A percentile compares a stretch with the other conserved stretches of the same genome.
Conservation (phyloP, 1,284 basidiomycete genomes). For the Melampsora medusae region DNA sequence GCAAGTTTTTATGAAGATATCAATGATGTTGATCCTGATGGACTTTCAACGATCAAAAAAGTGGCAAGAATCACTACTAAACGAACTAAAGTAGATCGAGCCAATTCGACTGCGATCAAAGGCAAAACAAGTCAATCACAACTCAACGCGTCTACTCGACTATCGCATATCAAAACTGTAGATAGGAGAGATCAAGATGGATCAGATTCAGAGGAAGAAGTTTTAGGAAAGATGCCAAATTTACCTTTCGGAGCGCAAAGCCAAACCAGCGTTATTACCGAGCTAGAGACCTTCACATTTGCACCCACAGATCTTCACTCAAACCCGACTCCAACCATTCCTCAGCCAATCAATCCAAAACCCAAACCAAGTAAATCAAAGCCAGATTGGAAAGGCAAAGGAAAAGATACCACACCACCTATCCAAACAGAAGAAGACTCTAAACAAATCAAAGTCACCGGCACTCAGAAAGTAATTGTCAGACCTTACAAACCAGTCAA, state of each 20-base stretch:
- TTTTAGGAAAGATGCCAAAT: slow-evolving; percentile 11
- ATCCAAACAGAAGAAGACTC: not conserved
- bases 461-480: slow-evolving; percentile 34
- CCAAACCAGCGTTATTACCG: slow-evolving; percentile 28
- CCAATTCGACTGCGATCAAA: not conserved
- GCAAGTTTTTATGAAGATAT: slow-evolving; percentile 38
- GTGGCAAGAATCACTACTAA: not conserved
- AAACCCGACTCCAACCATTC: not conserved
- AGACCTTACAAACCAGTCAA: slow-evolving; percentile 37
- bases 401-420: not conserved
- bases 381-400: slow-evolving; percentile 17
- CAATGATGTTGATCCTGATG: slow-evolving; percentile 1
- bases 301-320: not conserved
- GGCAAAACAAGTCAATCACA: not conserved
- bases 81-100: not conserved
- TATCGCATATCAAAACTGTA: not conserved
- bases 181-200: not conserved
- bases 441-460: slow-evolving; percentile 20
- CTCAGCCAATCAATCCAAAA: too few relatives aligned
- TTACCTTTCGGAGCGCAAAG: slow-evolving; percentile 35
- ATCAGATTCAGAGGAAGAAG: not conserved
- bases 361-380: not conserved
- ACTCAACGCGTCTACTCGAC: not conserved
- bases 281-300: slow-evolving; percentile 42
- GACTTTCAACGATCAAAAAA: not conserved